Percentiles rank a stretch among this genome's conserved stretches.
phyloP scores from a whole-genome alignment of 257 asterid species.

The Craterostigma plantagineum region DNA sequence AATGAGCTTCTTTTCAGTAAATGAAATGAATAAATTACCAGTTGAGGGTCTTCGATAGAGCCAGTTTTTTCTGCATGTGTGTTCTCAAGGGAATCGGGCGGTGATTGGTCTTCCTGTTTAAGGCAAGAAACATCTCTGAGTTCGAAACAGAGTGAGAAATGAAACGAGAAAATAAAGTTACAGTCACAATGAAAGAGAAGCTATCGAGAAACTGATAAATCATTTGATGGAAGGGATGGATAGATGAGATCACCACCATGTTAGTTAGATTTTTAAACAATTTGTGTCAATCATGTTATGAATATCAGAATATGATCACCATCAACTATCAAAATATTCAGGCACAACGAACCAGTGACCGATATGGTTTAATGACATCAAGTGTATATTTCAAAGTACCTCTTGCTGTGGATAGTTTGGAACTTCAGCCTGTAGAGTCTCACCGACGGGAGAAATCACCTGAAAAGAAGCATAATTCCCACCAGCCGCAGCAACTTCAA shows the following conservation, averaged over 20 bases:
- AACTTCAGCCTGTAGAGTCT: conserved; percentile 22
- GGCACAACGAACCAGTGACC: too few relatives aligned
- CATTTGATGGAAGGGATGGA: too few relatives aligned
- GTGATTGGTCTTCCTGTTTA: conserved; percentile 36
- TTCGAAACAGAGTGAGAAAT: not conserved
- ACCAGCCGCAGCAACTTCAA: conserved; percentile 67
- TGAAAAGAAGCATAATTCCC: conserved; percentile 42
- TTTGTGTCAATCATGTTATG: too few relatives aligned
- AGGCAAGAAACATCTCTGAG: not conserved
- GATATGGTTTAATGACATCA: too few relatives aligned
- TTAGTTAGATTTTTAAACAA: too few relatives aligned
- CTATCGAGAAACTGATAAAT: too few relatives aligned
- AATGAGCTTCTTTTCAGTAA: not conserved
- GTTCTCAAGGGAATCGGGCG: conserved; percentile 22
- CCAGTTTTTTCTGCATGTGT: conserved; percentile 17
- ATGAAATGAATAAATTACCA: conserved; percentile 18
- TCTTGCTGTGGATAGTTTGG: conserved; percentile 24
- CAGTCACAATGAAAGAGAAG: not conserved
- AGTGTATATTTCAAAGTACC: not conserved
- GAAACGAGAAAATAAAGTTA: not conserved
- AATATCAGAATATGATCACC: too few relatives aligned
- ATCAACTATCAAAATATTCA: too few relatives aligned
- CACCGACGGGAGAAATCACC: conserved; percentile 17
- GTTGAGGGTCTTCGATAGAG: conserved; percentile 23
- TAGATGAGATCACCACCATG: too few relatives aligned